Evolutionary conservation across 768 basidiomycete species (phyloP), one percentile per base, ranked within the genome.

Genomic region (Hortiboletus flavorubellus): DNA sequence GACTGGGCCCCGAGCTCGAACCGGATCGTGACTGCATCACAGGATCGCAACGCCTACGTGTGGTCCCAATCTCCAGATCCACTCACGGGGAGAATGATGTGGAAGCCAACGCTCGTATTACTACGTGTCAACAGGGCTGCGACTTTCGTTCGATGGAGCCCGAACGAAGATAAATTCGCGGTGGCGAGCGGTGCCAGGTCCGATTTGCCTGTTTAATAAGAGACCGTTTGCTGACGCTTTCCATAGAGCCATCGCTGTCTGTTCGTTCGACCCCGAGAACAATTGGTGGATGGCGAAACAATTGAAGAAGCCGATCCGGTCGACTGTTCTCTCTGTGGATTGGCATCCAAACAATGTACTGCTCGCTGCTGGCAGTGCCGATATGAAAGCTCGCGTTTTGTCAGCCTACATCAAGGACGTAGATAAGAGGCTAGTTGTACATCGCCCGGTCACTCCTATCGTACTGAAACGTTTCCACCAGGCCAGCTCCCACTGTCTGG

Each of bases 311-410:
- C 97, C 97, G 26, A 89, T 99, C 65, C 76, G 93, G 59, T 93
- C 93, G 5, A 99, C 97, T 1, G 95, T 99, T 14, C 78, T 98
- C 40, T 84, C 87, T 5, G 77, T 99, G 62, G 96, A 98, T 62
- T 99, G 97, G 97, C 97, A 99, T 69, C 95, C 97, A 29, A 98
- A 98, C 79, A 98, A 97, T 68, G 95, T 98, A 14, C 78, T 99
- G 7, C 84, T 99, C 29, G 97, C 96, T 5, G 90, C 96, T 35
- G 97, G 97, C n/a, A 87, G 92, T 55, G 94, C 96, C 0, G 97
- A 99, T 68, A 93, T 93, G 84, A 96, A 96, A 73, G 97, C 97
- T 11, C 83, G 95, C 18, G 97, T 99, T 8, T 91, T 98, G 72
- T 98, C 95, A 1, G 97, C 94, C 4, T 98, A 93, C 72, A 95